These are phyloP conservation scores for Pichia pseudocactophila DNA, from an alignment of 805 yeast species.

Conservation along the genomic window DNA sequence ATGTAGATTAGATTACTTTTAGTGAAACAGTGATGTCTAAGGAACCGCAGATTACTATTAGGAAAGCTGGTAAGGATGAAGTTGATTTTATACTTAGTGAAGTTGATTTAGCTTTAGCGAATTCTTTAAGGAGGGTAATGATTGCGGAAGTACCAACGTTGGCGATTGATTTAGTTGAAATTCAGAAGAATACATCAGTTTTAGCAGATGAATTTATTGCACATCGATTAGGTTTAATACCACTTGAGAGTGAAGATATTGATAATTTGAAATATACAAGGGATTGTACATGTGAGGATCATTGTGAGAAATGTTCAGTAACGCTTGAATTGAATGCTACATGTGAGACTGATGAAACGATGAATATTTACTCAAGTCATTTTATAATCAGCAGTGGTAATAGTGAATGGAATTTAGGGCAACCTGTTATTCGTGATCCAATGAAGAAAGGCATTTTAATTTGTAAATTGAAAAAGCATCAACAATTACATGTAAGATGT, in stretches of 20 bases:
- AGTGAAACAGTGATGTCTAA: slow-evolving; percentile 13
- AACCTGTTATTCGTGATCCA: slow-evolving; percentile 76
- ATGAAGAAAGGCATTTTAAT: slow-evolving; percentile 78
- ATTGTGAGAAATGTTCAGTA: slow-evolving; percentile 92
- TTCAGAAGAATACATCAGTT: slow-evolving; percentile 86
- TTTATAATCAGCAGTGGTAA: slow-evolving; percentile 34
- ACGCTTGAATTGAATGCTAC: slow-evolving; percentile 74
- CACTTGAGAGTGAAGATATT: slow-evolving; percentile 75
- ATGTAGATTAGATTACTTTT: neutral
- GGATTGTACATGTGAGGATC: slow-evolving; percentile 97
- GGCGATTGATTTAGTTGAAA: slow-evolving; percentile 93
- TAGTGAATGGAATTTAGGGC: slow-evolving; percentile 45
- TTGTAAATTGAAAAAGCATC: slow-evolving; percentile 86
- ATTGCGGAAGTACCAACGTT: slow-evolving; percentile 94
- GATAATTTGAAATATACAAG: slow-evolving; percentile 80
- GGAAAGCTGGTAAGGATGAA: slow-evolving; percentile 75
- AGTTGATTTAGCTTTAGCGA: slow-evolving; percentile 85
- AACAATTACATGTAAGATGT: slow-evolving; percentile 81
- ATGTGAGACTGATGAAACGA: slow-evolving; percentile 79
- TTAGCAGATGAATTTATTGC: slow-evolving; percentile 95
- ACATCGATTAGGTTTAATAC: slow-evolving; percentile 89
- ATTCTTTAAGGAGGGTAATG: slow-evolving; percentile 86
- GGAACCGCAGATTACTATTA: slow-evolving; percentile 80
- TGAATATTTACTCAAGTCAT: slow-evolving; percentile 86
- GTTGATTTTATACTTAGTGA: slow-evolving; percentile 86